Conservation (phyloP, 2,329 filamentous ascomycete genomes). For the Iodosphaeria phyllophila region DNA sequence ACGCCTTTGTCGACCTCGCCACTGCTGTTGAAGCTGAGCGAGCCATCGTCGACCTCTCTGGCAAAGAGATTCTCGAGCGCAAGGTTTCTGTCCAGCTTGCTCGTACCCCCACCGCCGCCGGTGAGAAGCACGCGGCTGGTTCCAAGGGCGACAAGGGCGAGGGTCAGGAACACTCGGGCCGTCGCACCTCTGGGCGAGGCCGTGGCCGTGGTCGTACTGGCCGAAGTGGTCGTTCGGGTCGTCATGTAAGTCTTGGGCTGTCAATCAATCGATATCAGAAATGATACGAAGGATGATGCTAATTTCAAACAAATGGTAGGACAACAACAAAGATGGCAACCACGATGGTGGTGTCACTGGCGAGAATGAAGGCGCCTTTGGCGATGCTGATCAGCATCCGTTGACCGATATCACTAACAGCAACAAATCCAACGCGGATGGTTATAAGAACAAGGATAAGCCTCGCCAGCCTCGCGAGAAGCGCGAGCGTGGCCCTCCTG, state of each 20-base stretch:
- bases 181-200: constrained; percentile 43
- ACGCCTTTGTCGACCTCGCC: constrained; percentile 95
- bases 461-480: constrained; percentile 39
- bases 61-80: constrained; percentile 93
- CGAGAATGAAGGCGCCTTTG: constrained; percentile 25
- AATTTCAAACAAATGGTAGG: constrained; percentile 7
- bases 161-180: constrained; percentile 45
- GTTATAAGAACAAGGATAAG: constrained; percentile 11
- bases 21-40: constrained; percentile 88
- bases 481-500: constrained; percentile 79
- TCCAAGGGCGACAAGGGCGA: constrained; percentile 59
- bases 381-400: constrained; percentile 35
- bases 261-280: constrained; percentile 5
- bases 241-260: constrained; percentile 23
- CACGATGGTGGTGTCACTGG: constrained; percentile 25
- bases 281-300: neutral
- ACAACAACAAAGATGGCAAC: constrained; percentile 30
- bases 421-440: constrained; percentile 22
- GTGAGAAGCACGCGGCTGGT: constrained; percentile 52
- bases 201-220: constrained; percentile 41
- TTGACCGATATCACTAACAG: constrained; percentile 37
- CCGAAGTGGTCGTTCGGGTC: constrained; percentile 44
- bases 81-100: constrained; percentile 98
- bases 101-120: constrained; percentile 81
- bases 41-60: constrained; percentile 87